Conservation (phyloP, 73 alveolate species). For the Tetrahymena borealis region DNA sequence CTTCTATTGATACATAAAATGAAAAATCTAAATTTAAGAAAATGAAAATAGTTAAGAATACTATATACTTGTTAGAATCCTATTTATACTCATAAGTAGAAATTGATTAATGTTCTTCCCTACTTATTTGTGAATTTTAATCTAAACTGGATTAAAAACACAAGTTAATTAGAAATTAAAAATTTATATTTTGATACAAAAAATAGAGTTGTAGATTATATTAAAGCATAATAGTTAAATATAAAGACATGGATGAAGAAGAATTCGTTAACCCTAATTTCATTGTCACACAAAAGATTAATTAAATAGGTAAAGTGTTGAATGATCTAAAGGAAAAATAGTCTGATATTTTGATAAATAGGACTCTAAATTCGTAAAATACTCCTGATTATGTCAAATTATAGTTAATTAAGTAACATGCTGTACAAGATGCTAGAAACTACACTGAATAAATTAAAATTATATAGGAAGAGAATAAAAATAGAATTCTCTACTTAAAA, state of each 20-base stretch:
- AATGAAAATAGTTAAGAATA: neutral
- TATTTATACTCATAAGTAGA: neutral
- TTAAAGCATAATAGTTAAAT: neutral
- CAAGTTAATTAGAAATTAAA: too few relatives aligned
- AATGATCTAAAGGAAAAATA: neutral
- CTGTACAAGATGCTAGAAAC: neutral
- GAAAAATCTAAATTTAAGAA: neutral
- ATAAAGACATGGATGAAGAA: neutral
- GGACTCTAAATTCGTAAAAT: neutral
- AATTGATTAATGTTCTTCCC: conserved; percentile 1
- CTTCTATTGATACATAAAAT: too few relatives aligned
- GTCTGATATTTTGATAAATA: neutral
- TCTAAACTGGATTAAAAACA: neutral
- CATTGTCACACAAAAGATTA: neutral
- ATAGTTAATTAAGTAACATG: neutral
- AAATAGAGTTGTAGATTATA: too few relatives aligned
- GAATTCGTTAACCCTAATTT: neutral
- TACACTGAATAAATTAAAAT: neutral
- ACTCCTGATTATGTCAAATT: neutral
- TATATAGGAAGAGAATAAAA: neutral
- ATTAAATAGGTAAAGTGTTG: neutral
- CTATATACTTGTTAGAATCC: neutral
- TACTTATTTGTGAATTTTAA: neutral
- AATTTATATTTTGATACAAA: too few relatives aligned
- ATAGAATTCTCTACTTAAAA: neutral